Base-by-base conservation (phyloP, 164 flowering plant genomes). In the Piper longum region DNA sequence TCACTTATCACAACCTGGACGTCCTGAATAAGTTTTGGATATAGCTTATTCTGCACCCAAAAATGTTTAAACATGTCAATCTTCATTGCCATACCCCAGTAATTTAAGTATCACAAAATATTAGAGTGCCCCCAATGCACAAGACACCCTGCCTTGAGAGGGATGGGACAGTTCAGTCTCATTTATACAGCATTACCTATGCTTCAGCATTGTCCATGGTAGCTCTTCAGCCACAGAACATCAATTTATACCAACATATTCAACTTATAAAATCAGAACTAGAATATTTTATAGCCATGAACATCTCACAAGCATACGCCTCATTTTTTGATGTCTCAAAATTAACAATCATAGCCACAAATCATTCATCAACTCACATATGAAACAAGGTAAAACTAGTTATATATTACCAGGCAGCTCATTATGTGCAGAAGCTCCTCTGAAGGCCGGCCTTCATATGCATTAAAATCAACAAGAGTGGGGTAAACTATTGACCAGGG, bases 401-500 rank as follows among this genome's bases (percentile, higher is more conserved):
- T 59, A 63, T 66, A 42, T 59, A 67, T 76, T 86, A 89, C 98
- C 98, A 92, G 73, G 74, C 87, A 88, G 55, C 83, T 83, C 48
- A 89, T 72, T 69, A 92, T 75, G 61, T 75, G 89, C 68, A 76
- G 86, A 71, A 92, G 93, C 78, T 92, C 98, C 76, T 89, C 87
- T n/a, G 91, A 77, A 64, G 87, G 84, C 64, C 80, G 79, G 76
- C 82, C 82, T 65, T 83, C 86, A 80, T 74, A 77, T 52, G 93
- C 76, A 84, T 85, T 89, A 55, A 84, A 75, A 73, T 88, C 91
- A 72, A 89, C 96, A 43, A 92, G 84, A 5, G 96, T 83, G 61
- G 98, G 98, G 72, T 87, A 92, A 41, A 92, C 91, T 42, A 92
- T 76, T 17, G 96, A 89, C 85, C 89, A 85, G 55, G 98, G 98